Conservation (phyloP, 164 flowering plant genomes). For the Magnolia kwangsiensis region DNA sequence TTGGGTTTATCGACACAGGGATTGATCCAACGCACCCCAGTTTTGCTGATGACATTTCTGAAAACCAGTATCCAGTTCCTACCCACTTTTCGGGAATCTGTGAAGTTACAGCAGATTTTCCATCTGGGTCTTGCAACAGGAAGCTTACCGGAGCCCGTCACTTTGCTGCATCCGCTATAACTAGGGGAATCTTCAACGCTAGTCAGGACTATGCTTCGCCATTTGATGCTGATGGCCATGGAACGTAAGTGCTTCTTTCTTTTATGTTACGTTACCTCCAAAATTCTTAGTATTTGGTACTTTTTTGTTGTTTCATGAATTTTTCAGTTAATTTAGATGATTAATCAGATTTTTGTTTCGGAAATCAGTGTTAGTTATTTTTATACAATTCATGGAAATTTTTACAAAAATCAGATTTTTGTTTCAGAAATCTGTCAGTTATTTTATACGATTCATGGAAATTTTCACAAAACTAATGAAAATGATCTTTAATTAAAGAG, state of each 20-base stretch:
- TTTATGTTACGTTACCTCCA: neutral
- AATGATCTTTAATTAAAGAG: too few relatives aligned
- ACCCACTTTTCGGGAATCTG: constrained; percentile 80
- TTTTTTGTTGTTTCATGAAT: neutral
- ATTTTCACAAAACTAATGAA: too few relatives aligned
- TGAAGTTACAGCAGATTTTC: constrained; percentile 92
- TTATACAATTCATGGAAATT: too few relatives aligned
- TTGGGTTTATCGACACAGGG: constrained; percentile 94
- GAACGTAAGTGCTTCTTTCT: constrained; percentile 62
- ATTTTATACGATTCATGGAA: too few relatives aligned
- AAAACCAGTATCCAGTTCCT: constrained; percentile 54
- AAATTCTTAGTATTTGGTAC: too few relatives aligned
- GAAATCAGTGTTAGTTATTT: too few relatives aligned
- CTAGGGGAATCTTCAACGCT: constrained; percentile 94
- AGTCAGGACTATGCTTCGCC: constrained; percentile 93
- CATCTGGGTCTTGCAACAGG: constrained; percentile 97
- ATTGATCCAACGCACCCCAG: constrained; percentile 97
- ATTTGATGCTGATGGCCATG: constrained; percentile 96
- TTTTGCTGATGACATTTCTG: constrained; percentile 60
- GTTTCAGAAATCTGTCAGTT: too few relatives aligned
- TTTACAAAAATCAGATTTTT: neutral
- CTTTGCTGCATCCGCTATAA: constrained; percentile 97
- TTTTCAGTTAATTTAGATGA: neutral
- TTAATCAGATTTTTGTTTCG: neutral
- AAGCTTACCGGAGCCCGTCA: constrained; percentile 98